These are phyloP conservation scores for Cryptosporidium viatorum DNA, from an alignment of 169 alveolate species.

Conservation along the genomic window DNA sequence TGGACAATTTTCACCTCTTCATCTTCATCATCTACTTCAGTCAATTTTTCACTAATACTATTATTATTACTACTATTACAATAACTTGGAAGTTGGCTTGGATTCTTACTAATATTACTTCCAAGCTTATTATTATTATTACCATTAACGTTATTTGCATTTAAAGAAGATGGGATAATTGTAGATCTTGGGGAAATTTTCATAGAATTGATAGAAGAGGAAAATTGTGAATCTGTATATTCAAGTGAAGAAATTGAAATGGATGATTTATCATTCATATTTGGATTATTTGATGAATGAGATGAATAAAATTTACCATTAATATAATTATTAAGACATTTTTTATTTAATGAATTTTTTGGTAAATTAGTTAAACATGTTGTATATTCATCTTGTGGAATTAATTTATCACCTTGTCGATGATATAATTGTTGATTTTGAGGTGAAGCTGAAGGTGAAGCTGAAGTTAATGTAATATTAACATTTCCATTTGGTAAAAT, in stretches of 20 bases:
- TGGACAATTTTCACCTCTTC: neutral
- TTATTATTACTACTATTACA: constrained; percentile 18
- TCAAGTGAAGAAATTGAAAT: constrained; percentile 47
- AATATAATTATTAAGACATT: neutral
- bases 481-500: neutral
- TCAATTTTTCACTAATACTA: constrained; percentile 27
- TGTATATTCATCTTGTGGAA: neutral
- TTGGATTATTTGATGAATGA: neutral
- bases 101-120: neutral
- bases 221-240: constrained; percentile 60
- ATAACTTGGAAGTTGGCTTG: neutral
- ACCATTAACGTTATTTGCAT: neutral
- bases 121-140: constrained; percentile 10
- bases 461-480: neutral
- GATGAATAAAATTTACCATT: neutral
- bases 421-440: neutral
- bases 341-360: neutral
- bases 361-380: neutral
- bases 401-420: neutral
- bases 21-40: constrained; percentile 6
- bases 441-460: neutral
- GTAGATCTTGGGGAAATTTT: constrained; percentile 44
- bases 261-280: constrained; percentile 1
- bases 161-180: neutral
- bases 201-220: constrained; percentile 60